Evolutionary conservation across 2,329 filamentous ascomycete species (phyloP), one percentile per base, ranked within the genome.

Genomic region (Alternaria burnsii): DNA sequence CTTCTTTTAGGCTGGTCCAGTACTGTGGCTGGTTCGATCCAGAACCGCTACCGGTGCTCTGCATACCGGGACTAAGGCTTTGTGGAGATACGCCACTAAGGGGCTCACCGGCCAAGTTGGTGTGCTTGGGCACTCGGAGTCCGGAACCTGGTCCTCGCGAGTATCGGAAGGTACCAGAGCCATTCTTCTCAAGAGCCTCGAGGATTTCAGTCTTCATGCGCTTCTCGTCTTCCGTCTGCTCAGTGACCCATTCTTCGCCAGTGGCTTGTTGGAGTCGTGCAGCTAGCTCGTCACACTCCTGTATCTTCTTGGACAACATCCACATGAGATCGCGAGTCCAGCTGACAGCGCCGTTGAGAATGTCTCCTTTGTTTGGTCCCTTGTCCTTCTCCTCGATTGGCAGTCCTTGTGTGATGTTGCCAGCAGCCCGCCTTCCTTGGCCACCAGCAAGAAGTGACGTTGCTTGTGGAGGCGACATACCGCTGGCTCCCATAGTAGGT

Each of bases 251-350:
- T 43, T 74, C 74, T 48, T 78, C 75, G 5, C 76, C 76, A 47
- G 75, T 78, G 10, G 73, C 63, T 44, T 77, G 84, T 72, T 93
- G 89, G 71, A 78, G 68, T 24, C 71, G 74, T 41, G 95, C 91
- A 71, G 91, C 88, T 51, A 98, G 86, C 75, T 97, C 91, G 65
- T 96, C 91, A 78, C 97, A 92, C 76, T 94, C 91, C 75, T 95
- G 90, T 67, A 97, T 86, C 81, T 97, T 97, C 74, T 92, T 86
- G 75, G 97, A 89, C 61, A 97, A 83, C 82, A 96, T 90, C 95
- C 95, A 98, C 93, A 98, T 97, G 53, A 99, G 85, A 81, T 99
- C 95, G 65, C 94, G 89, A 62, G 93, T 97, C 95, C 95, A 99
- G 80, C 93, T 93, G 55, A 98, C 95, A 34, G 94, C 92, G 30